These are phyloP conservation scores for Suillus tomentosus DNA, from an alignment of 768 basidiomycete genomes.

Conservation along the genomic window DNA sequence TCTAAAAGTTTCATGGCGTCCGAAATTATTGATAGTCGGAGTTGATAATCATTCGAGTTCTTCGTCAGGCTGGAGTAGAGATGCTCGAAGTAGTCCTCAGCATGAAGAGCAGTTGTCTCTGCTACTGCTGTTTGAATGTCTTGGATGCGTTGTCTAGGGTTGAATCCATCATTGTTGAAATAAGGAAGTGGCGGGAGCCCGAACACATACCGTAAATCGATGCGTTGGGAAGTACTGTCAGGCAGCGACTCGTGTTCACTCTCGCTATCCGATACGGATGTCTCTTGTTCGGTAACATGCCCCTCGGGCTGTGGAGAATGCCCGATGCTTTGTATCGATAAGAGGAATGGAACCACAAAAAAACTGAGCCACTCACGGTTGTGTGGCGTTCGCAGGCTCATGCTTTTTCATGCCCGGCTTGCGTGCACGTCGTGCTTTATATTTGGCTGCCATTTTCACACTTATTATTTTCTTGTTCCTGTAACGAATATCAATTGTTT, in stretches of 20 bases:
- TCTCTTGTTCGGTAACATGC: not conserved
- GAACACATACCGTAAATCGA: conserved; percentile 2
- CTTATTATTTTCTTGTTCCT: conserved; percentile 8
- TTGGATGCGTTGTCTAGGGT: not conserved
- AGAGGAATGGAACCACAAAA: not conserved
- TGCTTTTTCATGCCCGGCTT: not conserved
- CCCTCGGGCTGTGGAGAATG: not conserved
- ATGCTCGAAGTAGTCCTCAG: conserved; percentile 3
- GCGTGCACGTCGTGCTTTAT: not conserved
- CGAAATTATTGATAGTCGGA: conserved; percentile 4
- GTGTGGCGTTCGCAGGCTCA: not conserved
- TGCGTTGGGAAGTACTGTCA: not conserved
- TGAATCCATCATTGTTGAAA: not conserved
- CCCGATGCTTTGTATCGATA: not conserved
- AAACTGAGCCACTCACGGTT: not conserved
- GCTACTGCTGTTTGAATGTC: not conserved
- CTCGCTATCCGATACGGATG: not conserved
- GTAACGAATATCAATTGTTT: not conserved
- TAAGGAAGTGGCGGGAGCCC: not conserved
- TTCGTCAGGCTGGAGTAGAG: conserved; percentile 3
- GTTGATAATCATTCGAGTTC: not conserved
- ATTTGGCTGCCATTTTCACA: conserved; percentile 7
- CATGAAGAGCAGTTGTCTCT: not conserved
- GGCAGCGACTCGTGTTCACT: not conserved
- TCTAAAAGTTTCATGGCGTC: conserved; percentile 8